phyloP scores from a whole-genome alignment of 2,329 filamentous ascomycete genomes.

The Fusarium penzigii region DNA sequence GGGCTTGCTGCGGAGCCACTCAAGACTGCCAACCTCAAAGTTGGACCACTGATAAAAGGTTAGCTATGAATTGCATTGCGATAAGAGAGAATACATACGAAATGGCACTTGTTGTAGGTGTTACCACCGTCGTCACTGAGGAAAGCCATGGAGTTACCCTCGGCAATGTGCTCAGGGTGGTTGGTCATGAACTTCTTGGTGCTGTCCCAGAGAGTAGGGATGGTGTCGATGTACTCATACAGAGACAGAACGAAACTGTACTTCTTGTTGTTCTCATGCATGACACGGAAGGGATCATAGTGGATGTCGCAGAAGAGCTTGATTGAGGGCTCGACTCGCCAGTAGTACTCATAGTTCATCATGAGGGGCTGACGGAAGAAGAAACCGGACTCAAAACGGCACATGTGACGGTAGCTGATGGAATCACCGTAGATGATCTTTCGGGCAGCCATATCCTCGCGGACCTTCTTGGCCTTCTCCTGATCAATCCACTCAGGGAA shows the following conservation, averaged over 20 bases:
- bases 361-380: conserved; percentile 96
- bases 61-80: not conserved
- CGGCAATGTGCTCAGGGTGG: conserved; percentile 82
- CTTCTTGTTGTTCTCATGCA: conserved; percentile 96
- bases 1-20: conserved; percentile 87
- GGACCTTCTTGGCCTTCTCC: conserved; percentile 85
- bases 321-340: conserved; percentile 96
- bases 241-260: conserved; percentile 96
- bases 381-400: conserved; percentile 97
- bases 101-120: conserved; percentile 96
- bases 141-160: conserved; percentile 87
- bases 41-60: conserved; percentile 80
- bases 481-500: conserved; percentile 96
- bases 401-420: conserved; percentile 98
- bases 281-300: conserved; percentile 95
- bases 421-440: conserved; percentile 99
- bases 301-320: conserved; percentile 95
- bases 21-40: conserved; percentile 92
- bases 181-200: conserved; percentile 91
- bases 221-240: conserved; percentile 96
- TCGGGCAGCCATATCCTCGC: conserved; percentile 88
- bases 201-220: conserved; percentile 93
- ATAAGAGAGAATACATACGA: conserved; percentile 59
- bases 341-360: conserved; percentile 98
- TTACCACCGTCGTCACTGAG: conserved; percentile 89